A percentile compares a stretch with the other conserved stretches of the same genome.
Conservation (phyloP, 164 flowering plant species). For the Pachysandra terminalis region DNA sequence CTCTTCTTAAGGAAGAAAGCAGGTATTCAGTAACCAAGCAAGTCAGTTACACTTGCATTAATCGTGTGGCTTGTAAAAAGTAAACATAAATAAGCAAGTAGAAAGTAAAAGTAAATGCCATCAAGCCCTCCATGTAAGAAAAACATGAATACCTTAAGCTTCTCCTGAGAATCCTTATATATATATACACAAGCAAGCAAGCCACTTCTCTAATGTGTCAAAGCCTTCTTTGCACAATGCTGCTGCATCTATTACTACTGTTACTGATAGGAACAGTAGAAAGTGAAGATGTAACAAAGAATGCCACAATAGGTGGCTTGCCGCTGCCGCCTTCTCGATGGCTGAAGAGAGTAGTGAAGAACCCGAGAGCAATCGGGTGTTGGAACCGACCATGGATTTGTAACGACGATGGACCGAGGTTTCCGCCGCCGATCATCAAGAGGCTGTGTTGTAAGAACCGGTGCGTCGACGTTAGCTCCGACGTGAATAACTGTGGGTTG, state of each 20-base stretch:
- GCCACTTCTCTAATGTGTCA: background rate
- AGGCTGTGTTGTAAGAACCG: conserved; percentile 52
- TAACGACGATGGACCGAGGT: conserved; percentile 16
- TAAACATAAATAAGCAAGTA: background rate
- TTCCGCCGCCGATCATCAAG: conserved; percentile 20
- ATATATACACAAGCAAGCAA: conserved; percentile 4
- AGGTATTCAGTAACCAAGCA: too few relatives aligned
- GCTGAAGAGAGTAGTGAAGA: conserved; percentile 28
- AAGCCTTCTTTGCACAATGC: background rate
- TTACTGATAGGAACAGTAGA: background rate
- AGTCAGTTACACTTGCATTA: conserved; percentile 9
- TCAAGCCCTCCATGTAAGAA: conserved; percentile 26
- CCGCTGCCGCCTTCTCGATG: conserved; percentile 32
- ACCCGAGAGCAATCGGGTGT: conserved; percentile 42
- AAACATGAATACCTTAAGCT: conserved; percentile 35
- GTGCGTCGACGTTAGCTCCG: conserved; percentile 53
- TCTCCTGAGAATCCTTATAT: conserved; percentile 3
- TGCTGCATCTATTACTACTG: background rate
- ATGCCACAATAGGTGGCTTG: background rate
- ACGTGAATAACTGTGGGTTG: conserved; percentile 55
- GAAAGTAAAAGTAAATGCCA: background rate
- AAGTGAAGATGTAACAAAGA: conserved; percentile 6
- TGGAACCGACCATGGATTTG: conserved; percentile 63
- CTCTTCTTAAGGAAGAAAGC: too few relatives aligned
- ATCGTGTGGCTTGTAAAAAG: background rate